Evolutionary conservation across 768 basidiomycete species (phyloP).

Genomic region (Rhizopogon rudus): DNA sequence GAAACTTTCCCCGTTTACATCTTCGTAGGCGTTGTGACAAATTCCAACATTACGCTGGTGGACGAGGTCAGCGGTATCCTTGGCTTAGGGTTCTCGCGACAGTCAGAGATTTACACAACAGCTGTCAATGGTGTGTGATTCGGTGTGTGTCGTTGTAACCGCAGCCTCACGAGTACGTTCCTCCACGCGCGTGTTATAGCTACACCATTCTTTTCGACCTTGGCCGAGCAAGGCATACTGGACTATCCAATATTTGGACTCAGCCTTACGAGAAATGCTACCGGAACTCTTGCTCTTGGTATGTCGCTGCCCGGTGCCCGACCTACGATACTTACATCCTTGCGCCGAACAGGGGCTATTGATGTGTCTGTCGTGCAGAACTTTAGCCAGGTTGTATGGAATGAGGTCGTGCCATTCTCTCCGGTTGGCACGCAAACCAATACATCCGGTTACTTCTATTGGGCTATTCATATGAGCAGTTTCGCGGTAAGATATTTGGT

Average conservation of each 20-base stretch:
- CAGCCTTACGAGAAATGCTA: conserved; percentile 51
- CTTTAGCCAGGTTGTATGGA: conserved; percentile 61
- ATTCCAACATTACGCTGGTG: conserved; percentile 56
- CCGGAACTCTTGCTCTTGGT: conserved; percentile 67
- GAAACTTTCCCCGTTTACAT: not conserved
- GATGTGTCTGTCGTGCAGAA: conserved; percentile 66
- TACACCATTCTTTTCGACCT: conserved; percentile 58
- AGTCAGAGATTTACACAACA: conserved; percentile 51
- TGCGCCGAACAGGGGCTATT: conserved; percentile 56
- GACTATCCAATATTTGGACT: conserved; percentile 78
- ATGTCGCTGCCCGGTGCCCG: not conserved
- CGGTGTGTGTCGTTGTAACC: not conserved
- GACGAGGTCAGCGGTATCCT: conserved; percentile 68
- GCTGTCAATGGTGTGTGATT: conserved; percentile 44
- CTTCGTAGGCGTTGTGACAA: conserved; percentile 49
- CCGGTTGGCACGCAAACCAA: conserved; percentile 56
- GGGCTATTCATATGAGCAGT: conserved; percentile 58
- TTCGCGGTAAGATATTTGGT: conserved; percentile 42
- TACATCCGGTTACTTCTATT: conserved; percentile 68
- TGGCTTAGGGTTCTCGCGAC: conserved; percentile 71
- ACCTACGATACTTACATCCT: not conserved
- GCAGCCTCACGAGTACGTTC: not conserved
- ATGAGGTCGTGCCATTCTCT: conserved; percentile 67
- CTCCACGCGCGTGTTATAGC: conserved; percentile 32
- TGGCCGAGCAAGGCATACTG: conserved; percentile 59